A percentile compares a stretch with the other conserved stretches of the same genome.
Conservation (phyloP, 139 green algal genomes). For the Yamagishiella unicocca region DNA sequence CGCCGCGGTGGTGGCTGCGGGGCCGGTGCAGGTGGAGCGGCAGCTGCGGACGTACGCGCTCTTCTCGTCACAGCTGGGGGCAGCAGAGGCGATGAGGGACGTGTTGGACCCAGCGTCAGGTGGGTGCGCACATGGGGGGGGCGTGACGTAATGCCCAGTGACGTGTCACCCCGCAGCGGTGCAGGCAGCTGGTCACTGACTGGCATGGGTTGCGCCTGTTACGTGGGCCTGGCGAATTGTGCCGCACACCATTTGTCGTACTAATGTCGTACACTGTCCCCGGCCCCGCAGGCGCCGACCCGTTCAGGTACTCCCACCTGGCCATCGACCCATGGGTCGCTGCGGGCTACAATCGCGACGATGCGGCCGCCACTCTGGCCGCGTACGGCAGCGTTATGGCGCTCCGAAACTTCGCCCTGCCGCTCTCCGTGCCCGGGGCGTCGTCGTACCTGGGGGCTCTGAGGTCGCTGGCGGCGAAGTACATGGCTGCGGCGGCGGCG, state of each 20-base stretch:
- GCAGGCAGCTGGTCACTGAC: too few relatives aligned
- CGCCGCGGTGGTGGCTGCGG: background rate
- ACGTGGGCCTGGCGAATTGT: background rate
- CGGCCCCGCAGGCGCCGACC: background rate
- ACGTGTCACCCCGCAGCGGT: too few relatives aligned
- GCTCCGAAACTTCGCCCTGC: background rate
- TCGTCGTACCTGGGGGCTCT: background rate
- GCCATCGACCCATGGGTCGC: background rate
- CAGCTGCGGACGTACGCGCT: background rate
- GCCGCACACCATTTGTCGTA: too few relatives aligned
- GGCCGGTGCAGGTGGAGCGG: too few relatives aligned
- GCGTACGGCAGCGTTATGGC: conserved; percentile 4
- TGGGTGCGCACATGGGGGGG: too few relatives aligned
- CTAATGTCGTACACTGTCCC: too few relatives aligned
- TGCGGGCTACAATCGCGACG: background rate
- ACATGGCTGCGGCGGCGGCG: background rate
- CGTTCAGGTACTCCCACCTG: background rate
- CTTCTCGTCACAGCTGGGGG: background rate
- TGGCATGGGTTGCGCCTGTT: background rate
- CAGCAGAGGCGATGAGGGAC: background rate
- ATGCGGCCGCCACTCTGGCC: background rate
- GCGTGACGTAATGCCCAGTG: too few relatives aligned
- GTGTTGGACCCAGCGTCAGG: background rate
- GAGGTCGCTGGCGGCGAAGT: background rate
- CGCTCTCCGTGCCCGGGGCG: background rate